Evolutionary conservation across 2,329 filamentous ascomycete genomes (phyloP).

Genomic region (Aspergillus aculeatus): DNA sequence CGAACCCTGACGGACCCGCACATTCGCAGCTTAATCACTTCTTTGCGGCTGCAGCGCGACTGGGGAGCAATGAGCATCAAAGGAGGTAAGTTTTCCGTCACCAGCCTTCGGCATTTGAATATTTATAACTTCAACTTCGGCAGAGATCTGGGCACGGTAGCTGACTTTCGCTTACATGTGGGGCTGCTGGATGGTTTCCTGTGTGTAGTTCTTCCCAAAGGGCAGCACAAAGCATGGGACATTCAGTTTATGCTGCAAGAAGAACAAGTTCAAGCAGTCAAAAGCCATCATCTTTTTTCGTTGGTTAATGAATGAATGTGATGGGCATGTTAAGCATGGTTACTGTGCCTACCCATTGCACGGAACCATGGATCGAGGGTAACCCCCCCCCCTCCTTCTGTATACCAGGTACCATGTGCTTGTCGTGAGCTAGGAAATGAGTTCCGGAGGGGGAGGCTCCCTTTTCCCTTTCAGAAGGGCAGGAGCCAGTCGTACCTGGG

Average conservation of each 20-base stretch:
- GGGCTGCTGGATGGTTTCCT: neutral
- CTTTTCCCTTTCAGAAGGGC: neutral
- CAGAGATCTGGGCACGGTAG: neutral
- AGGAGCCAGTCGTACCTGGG: neutral
- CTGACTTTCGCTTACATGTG: neutral
- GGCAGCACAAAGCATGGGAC: neutral
- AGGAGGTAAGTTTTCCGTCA: neutral
- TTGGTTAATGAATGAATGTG: neutral
- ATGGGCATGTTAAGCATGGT: too few relatives aligned
- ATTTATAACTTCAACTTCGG: neutral
- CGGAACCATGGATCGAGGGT: neutral
- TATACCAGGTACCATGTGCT: neutral
- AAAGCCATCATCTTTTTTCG: neutral
- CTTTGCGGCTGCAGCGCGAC: neutral
- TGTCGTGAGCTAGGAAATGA: neutral
- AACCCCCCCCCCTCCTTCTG: neutral
- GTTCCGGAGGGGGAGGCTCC: neutral
- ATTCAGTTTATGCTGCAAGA: neutral
- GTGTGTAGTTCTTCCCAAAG: neutral
- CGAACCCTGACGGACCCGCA: neutral
- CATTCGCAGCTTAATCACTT: neutral
- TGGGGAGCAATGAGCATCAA: neutral
- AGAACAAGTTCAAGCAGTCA: neutral
- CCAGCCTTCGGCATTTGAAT: constrained; percentile 5
- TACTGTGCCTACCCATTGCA: neutral